Percentiles rank a stretch among this genome's conserved stretches.
Evolutionary conservation across 805 yeast genomes (phyloP).

Genomic region (Kluyveromyces dobzhanskii): DNA sequence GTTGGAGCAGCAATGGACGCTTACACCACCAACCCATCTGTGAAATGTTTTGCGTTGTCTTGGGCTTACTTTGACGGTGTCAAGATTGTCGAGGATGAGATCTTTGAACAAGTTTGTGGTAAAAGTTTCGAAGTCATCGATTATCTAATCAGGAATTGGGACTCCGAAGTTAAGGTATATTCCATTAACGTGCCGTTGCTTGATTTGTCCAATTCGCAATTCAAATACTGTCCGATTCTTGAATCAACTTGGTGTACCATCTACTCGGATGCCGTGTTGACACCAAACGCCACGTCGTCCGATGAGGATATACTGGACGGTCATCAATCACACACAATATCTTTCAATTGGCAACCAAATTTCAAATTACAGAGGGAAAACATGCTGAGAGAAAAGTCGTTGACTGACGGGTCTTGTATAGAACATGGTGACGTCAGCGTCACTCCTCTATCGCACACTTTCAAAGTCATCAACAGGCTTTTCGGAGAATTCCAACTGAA

Average conservation of each 20-base stretch:
- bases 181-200: constrained; percentile 77
- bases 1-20: constrained; percentile 97
- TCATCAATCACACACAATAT: constrained; percentile 34
- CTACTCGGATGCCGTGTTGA: constrained; percentile 30
- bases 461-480: constrained; percentile 31
- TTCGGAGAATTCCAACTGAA: constrained; percentile 14
- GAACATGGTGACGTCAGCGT: constrained; percentile 57
- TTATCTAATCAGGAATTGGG: constrained; percentile 54
- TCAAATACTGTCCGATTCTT: constrained; percentile 69
- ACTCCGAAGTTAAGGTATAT: constrained; percentile 54
- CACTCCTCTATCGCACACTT: constrained; percentile 67
- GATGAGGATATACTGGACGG: constrained; percentile 42
- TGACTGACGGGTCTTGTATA: constrained; percentile 65
- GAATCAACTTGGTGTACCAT: constrained; percentile 74
- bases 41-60: constrained; percentile 68
- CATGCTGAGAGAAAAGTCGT: constrained; percentile 46
- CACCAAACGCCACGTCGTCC: constrained; percentile 8
- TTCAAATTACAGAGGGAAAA: constrained; percentile 40
- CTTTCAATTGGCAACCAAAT: constrained; percentile 79
- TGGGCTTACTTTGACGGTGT: constrained; percentile 62
- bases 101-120: constrained; percentile 56
- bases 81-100: constrained; percentile 39
- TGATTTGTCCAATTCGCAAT: constrained; percentile 38
- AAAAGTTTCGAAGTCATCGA: constrained; percentile 57
- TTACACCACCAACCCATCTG: constrained; percentile 49